Evolutionary conservation across 768 basidiomycete species (phyloP).

Genomic region (Calocybe gangraenosa): DNA sequence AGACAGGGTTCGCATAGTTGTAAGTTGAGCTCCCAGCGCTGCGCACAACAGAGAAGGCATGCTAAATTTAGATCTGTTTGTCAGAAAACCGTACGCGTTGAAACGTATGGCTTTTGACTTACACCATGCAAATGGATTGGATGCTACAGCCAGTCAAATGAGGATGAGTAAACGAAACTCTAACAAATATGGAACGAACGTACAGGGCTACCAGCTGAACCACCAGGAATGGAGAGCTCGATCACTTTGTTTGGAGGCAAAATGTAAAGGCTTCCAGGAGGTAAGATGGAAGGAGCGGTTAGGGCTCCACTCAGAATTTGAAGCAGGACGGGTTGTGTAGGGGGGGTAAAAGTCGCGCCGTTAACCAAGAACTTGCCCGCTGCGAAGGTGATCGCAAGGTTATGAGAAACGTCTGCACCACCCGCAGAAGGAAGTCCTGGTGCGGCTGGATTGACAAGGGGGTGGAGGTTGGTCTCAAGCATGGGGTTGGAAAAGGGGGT

Average conservation of each 20-base stretch:
- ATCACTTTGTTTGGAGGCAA: conserved; percentile 41
- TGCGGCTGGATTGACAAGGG: conserved; percentile 6
- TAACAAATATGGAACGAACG: conserved; percentile 1
- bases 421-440: conserved; percentile 13
- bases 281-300: conserved; percentile 43
- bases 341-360: conserved; percentile 26
- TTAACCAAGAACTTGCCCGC: conserved; percentile 24
- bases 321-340: conserved; percentile 49
- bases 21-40: neutral
- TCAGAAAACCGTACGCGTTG: neutral
- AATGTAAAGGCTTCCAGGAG: conserved; percentile 37
- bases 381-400: conserved; percentile 14
- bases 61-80: conserved; percentile 22
- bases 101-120: conserved; percentile 1
- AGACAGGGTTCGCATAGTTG: neutral
- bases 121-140: conserved; percentile 28
- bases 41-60: conserved; percentile 21
- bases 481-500: conserved; percentile 16
- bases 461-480: conserved; percentile 21
- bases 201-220: conserved; percentile 26
- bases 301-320: conserved; percentile 54
- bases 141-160: conserved; percentile 11
- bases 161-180: conserved; percentile 5
- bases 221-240: conserved; percentile 38
- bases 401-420: conserved; percentile 20